Percentiles rank a stretch among this genome's conserved stretches.
These are phyloP conservation scores for Artomyces pyxidatus DNA, from an alignment of 768 basidiomycete genomes.

Conservation along the genomic window DNA sequence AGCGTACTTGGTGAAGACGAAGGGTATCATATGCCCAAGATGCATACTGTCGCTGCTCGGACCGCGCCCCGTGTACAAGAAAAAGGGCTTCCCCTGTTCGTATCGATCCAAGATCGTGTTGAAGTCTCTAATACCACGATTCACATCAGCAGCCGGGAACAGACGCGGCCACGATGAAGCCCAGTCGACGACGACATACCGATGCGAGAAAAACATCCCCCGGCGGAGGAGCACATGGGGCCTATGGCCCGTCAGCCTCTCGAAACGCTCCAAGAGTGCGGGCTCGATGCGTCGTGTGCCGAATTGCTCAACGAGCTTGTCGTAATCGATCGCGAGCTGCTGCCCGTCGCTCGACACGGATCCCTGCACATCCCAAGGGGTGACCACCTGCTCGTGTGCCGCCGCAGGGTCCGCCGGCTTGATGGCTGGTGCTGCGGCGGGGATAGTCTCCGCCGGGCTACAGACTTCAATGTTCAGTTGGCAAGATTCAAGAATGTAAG, in stretches of 20 bases:
- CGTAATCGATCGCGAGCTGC: conserved; percentile 92
- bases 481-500: background rate
- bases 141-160: background rate
- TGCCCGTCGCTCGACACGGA: conserved; percentile 81
- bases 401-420: conserved; percentile 25
- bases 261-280: conserved; percentile 79
- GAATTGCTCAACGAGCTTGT: conserved; percentile 90
- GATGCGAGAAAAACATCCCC: conserved; percentile 97
- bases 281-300: conserved; percentile 79
- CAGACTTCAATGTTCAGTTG: background rate
- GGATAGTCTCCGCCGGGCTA: background rate
- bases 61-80: conserved; percentile 94
- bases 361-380: conserved; percentile 97
- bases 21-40: conserved; percentile 95
- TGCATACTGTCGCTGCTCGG: conserved; percentile 97
- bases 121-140: conserved; percentile 92
- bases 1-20: conserved; percentile 92
- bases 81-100: conserved; percentile 96
- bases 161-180: background rate
- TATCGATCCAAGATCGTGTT: conserved; percentile 91
- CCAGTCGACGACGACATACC: conserved; percentile 40
- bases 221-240: conserved; percentile 86
- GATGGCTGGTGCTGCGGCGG: conserved; percentile 16
- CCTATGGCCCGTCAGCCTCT: conserved; percentile 78
- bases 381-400: conserved; percentile 69